phyloP scores from a whole-genome alignment of 768 basidiomycete genomes.

The Omphalotus guepiniiformis region DNA sequence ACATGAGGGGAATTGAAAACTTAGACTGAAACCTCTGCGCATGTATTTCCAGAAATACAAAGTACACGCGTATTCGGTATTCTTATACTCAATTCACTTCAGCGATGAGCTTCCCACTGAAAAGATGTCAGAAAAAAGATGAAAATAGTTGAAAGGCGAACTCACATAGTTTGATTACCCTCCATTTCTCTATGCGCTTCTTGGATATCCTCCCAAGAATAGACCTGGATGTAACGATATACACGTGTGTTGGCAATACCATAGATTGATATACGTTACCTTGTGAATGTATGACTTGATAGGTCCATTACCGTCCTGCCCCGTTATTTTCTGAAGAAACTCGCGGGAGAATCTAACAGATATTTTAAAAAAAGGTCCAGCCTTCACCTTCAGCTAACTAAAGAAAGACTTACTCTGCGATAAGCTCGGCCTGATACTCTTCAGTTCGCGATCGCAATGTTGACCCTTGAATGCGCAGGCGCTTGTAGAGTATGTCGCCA shows the following conservation, averaged over 20 bases:
- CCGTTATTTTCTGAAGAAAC: constrained; percentile 56
- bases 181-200: constrained; percentile 85
- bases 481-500: constrained; percentile 70
- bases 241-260: constrained; percentile 10
- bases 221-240: constrained; percentile 46
- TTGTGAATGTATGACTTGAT: constrained; percentile 78
- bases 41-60: too few species aligned
- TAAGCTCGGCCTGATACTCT: constrained; percentile 75
- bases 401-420: constrained; percentile 40
- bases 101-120: constrained; percentile 29
- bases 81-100: constrained; percentile 14
- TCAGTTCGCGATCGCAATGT: constrained; percentile 72
- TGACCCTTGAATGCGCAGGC: constrained; percentile 84
- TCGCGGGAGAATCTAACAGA: constrained; percentile 47
- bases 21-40: too few species aligned
- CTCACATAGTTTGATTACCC: constrained; percentile 51
- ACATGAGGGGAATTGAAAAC: too few species aligned
- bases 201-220: constrained; percentile 74
- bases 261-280: constrained; percentile 33
- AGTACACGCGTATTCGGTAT: too few species aligned
- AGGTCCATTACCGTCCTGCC: constrained; percentile 48
- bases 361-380: neutral
- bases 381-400: too few species aligned
- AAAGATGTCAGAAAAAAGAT: neutral
- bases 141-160: constrained; percentile 7